phyloP scores from a whole-genome alignment of 139 green algal genomes.

The Chlamydomonas sp. region DNA sequence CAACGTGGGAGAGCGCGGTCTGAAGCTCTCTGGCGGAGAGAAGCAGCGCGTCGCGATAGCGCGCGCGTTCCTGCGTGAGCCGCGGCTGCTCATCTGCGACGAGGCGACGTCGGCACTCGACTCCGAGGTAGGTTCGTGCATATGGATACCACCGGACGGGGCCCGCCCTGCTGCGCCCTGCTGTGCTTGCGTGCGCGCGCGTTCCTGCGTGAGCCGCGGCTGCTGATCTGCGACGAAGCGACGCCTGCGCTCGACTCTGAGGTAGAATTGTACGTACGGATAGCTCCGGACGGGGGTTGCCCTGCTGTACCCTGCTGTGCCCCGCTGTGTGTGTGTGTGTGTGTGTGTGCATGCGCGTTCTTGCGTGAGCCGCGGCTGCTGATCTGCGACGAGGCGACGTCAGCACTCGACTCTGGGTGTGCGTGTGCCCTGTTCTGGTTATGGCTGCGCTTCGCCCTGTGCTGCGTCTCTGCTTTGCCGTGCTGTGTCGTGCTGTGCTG shows the following conservation, averaged over 20 bases:
- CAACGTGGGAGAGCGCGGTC: conserved; percentile 76
- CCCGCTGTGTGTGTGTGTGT: no score
- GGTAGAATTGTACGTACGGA: conserved; percentile 79
- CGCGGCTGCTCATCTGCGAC: conserved; percentile 78
- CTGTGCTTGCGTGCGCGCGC: conserved; percentile 43
- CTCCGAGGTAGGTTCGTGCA: conserved; percentile 71
- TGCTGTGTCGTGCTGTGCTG: no score
- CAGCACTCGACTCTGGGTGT: conserved; percentile 67
- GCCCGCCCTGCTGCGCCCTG: no score
- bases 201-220: conserved; percentile 34
- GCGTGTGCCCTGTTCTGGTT: no score
- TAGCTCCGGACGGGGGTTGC: no score
- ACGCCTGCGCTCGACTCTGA: conserved; percentile 77
- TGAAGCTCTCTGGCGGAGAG: conserved; percentile 88
- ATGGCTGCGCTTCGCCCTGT: no score
- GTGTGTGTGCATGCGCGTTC: conserved; percentile 37
- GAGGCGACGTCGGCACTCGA: conserved; percentile 81
- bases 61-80: conserved; percentile 17
- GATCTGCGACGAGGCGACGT: conserved; percentile 86
- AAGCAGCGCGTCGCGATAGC: conserved; percentile 96
- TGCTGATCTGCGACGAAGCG: conserved; percentile 87
- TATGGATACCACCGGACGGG: no score
- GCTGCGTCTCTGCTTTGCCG: no score
- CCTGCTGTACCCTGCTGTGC: no score
- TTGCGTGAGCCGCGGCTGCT: conserved; percentile 62